Evolutionary conservation across 2,329 filamentous ascomycete genomes (phyloP), one percentile per base, ranked within the genome.

Genomic region (Aspergillus hiratsukae): DNA sequence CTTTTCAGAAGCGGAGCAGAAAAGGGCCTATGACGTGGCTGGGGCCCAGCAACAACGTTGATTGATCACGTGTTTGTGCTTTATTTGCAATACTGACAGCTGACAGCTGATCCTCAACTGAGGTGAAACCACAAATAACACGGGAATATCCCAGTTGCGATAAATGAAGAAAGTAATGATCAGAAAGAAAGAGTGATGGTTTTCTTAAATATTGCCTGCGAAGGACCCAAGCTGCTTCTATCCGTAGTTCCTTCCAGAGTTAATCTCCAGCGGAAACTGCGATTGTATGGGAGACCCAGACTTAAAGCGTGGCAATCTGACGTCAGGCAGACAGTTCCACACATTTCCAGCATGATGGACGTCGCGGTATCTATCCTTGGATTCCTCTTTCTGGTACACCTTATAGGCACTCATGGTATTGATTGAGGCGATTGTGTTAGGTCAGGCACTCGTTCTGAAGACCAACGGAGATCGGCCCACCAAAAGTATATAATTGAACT

Each of bases 311-410:
- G 49, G 49, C 49, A 37, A 51, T 29, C 50, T 56, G 50, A 56
- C 54, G 54, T 56, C 54, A 56, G 50, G 31, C 40, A 21, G 50
- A 40, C 19, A 31, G 11, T 49, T 23, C 48, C 49, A 46, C 49
- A 21, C 43, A 35, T 28, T 51, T 49, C 53, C 11, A 51, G 49
- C 49, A 46, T 46, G 43, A 46, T 46, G 43, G 43, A 46, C 43
- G 10, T 14, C 43, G 3, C 1, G 29, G 5, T 37, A 23, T 46
- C 43, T 21, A 27, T 27, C 43, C 43, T 17, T 46, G 43, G 43
- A 25, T 46, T 23, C 0, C 3, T 46, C 43, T 46, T 46, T 25
- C 10, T 46, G 43, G 43, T 27, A 46, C 43, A 23, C 21, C 43
- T 23, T 11, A 46, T 17, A 46, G 21, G 11, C 21, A 19, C 21